phyloP scores from a whole-genome alignment of 148 eudicot genomes.

The Spergularia marina region DNA sequence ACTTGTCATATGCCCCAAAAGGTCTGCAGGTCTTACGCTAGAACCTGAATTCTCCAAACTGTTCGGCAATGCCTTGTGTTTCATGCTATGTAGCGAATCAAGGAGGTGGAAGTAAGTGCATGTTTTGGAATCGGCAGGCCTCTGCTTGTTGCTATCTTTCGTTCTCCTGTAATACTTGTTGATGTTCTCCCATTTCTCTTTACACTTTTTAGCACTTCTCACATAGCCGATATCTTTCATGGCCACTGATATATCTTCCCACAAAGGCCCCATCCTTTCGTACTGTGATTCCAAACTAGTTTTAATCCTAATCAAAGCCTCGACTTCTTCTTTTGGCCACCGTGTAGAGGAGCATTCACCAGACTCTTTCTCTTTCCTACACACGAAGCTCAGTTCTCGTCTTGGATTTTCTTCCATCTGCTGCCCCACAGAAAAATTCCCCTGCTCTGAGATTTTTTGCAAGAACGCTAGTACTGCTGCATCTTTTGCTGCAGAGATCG shows the following conservation, averaged over 20 bases:
- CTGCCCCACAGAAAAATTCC: conserved; percentile 19
- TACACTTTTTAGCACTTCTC: conserved; percentile 72
- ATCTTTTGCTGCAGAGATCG: conserved; percentile 63
- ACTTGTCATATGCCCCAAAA: conserved; percentile 57
- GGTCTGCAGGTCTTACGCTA: conserved; percentile 60
- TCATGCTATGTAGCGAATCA: conserved; percentile 49
- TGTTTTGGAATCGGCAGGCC: conserved; percentile 73
- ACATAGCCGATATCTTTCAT: conserved; percentile 71
- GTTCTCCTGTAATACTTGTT: conserved; percentile 81
- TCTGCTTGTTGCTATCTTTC: conserved; percentile 68
- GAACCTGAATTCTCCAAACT: conserved; percentile 37
- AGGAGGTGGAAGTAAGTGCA: conserved; percentile 74
- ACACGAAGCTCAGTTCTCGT: conserved; percentile 24
- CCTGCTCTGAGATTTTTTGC: conserved; percentile 58
- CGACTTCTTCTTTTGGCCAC: conserved; percentile 88
- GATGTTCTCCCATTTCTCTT: conserved; percentile 92
- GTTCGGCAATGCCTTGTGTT: conserved; percentile 35
- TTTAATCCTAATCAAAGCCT: conserved; percentile 60
- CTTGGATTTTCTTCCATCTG: conserved; percentile 28
- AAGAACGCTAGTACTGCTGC: conserved; percentile 69
- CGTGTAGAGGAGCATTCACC: conserved; percentile 41
- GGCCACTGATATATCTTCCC: conserved; percentile 71
- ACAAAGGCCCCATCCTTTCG: conserved; percentile 55
- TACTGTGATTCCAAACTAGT: conserved; percentile 45
- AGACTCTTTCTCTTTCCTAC: conserved; percentile 24